A percentile compares a stretch with the other conserved stretches of the same genome.
phyloP scores from a whole-genome alignment of 148 eudicot species.

The Oxyria digyna region DNA sequence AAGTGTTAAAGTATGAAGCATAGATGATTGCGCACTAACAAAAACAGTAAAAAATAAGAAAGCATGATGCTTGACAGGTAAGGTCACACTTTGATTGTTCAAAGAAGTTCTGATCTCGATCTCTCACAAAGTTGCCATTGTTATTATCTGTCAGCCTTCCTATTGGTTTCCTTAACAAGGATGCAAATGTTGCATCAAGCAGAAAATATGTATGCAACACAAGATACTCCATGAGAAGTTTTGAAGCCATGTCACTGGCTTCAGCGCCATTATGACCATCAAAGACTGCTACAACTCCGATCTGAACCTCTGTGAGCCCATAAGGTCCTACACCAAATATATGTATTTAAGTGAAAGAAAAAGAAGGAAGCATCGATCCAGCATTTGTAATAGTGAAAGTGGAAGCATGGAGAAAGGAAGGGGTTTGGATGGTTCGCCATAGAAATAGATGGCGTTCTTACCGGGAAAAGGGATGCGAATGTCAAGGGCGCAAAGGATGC shows the following conservation, averaged over 20 bases:
- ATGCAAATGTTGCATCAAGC: conserved; percentile 62
- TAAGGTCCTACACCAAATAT: conserved; percentile 37
- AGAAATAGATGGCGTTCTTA: too few species aligned
- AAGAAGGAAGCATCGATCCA: neutral
- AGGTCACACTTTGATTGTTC: conserved; percentile 44
- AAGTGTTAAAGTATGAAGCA: neutral
- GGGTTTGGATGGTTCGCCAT: too few species aligned
- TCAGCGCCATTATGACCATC: conserved; percentile 98
- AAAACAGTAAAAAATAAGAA: neutral
- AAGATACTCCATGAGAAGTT: conserved; percentile 73
- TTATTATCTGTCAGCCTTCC: conserved; percentile 37
- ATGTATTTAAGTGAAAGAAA: too few species aligned
- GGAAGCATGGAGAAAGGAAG: neutral
- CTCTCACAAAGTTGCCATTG: conserved; percentile 25
- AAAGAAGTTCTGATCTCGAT: conserved; percentile 21
- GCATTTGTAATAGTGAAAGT: neutral
- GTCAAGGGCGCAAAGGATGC: conserved; percentile 60
- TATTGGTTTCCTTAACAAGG: conserved; percentile 32
- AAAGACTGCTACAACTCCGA: conserved; percentile 77
- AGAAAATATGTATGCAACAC: conserved; percentile 77
- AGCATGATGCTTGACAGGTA: neutral
- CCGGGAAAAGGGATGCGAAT: conserved; percentile 86
- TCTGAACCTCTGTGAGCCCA: conserved; percentile 57
- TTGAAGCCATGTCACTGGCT: conserved; percentile 96
- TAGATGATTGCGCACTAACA: neutral